Base-by-base conservation (phyloP, 352 stramenopile species). In the Albugo candida region DNA sequence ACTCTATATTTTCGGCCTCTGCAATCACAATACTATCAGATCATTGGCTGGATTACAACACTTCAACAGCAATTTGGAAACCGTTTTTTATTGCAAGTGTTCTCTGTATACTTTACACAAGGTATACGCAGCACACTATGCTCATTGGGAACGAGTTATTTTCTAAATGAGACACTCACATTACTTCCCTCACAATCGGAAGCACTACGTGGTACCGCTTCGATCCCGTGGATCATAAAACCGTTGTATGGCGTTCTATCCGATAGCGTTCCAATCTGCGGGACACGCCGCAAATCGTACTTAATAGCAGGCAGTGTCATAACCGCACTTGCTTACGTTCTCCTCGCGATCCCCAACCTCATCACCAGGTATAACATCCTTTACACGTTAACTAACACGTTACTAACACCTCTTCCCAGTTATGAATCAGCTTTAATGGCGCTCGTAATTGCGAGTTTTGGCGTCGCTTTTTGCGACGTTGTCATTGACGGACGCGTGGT, bases 41-140 rank as follows among this genome's bases (percentile, higher is more conserved):
- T 31, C 3, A 31, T 31, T 31, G 24, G 24, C 38, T 85, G 72
- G 72, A 81, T 64, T 58, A 55, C 58, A 36, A 62, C 67, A 36
- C 63, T 83, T 63, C 69, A 68, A 0, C 27, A 70, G 41, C 70
- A 85, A 50, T 83, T 82, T 45, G 72, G 70, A 21, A 66, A 82
- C 51, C 66, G 54, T 5, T 52, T 85, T 21, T 53, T 85, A 56
- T 58, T 82, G 18, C 72, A 85, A 54, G 81, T 85, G 38, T 85
- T 85, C 61, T 85, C 81, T 44, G 72, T 85, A 11, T 85, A 85
- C 67, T 85, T 83, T 41, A 85, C 72, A 14, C 72, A 85, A 52
- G 72, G 72, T 20, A 67, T 85, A 36, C 72, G 72, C 41, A 80
- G 64, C 52, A 85, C 72, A 42, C 58, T 85, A 17, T 85, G 70